Base-by-base conservation (phyloP, 2,329 filamentous ascomycete genomes). In the Ceratocystis variospora region DNA sequence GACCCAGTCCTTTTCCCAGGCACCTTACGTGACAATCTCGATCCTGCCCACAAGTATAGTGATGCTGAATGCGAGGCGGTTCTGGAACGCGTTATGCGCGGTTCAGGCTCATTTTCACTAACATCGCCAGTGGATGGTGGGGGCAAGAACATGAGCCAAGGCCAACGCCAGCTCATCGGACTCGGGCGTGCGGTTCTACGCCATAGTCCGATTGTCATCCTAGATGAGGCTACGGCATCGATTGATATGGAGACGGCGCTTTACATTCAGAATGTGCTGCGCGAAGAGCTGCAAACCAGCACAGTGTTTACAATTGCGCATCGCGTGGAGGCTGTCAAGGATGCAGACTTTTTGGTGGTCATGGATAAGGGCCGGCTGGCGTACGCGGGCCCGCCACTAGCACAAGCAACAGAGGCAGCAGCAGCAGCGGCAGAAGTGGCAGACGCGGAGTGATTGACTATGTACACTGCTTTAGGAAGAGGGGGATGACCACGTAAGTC, bases 281-380 rank as follows among this genome's bases (percentile, higher is more conserved):
- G 83, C 3, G 77, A 80, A 28, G 83, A 85, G 71, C 75, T 87
- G 57, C 71, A 72, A 3, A 68, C 77, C 15, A 84, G 81, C 69
- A 87, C 84, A 0, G 83, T 87, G 1, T 83, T 87, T 53, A 85
- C 84, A 0, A 86, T 87, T 71, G 84, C 84, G n/a, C 84, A 87
- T 72, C 78, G 84, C 1, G 74, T 86, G 1, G 82, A 86, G 72
- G 85, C 84, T 0, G 85, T 87, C 8, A 77, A 78, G 69, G 81
- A 83, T 68, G 82, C 82, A 0, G 78, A 80, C 63, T 85, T 79
- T 71, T 81, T 79, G 65, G 72, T 85, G 61, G 74, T 81, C 37
- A 70, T 85, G 61, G 81, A 84, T 44, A 74, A 74, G 15, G 83
- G 83, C 1, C 72, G 73, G 17, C 78, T 85, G 0, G 74, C 83